Evolutionary conservation across 1,139 yeast genomes (phyloP), one percentile per base, ranked within the genome.

Genomic region (Saccharomyces hybrid): DNA sequence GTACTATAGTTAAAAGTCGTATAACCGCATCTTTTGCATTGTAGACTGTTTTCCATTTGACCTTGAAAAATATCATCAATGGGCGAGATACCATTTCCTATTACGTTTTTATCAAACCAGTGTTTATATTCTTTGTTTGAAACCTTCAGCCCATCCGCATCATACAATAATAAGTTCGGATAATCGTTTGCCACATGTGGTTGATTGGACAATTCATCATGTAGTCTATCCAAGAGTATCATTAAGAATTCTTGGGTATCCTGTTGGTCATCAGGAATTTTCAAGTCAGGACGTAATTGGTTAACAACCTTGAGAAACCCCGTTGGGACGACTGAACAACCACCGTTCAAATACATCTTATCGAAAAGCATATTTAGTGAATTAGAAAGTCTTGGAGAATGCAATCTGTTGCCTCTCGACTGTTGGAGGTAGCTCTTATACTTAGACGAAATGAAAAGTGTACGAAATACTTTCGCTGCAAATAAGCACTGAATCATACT

Each of bases 201-300:
- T 23, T 71, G 68, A 54, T 74, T 70, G 56, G 82, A 75, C 52
- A 82, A 63, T 60, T 86, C 95, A 59, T 84, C 89, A 66, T 86
- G 93, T 20, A 86, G 68, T 55, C 83, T 76, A 65, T 86, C 91
- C 57, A 86, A 70, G 9, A 85, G 63, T 60, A 84, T 83, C 66
- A 85, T 75, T 52, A 86, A 70, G 63, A 85, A 86, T 61, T 86
- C 95, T 57, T 86, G 88, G 1, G 91, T 83, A 68, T 86, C 95
- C 66, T 86, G 93, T 63, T 86, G 95, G 61, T 84, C 88, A 59
- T 76, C 70, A 0, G 91, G 91, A 9, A 86, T 84, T 59, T 76
- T 74, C 54, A 85, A 77, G 60, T 82, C 87, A 0, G 89, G 89
- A 60, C 84, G 81, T 41, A 84, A 64, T 4, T 70, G 60, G 9